Base-by-base conservation (phyloP, 768 basidiomycete species). In the Chalciporus sphaerocephalus region DNA sequence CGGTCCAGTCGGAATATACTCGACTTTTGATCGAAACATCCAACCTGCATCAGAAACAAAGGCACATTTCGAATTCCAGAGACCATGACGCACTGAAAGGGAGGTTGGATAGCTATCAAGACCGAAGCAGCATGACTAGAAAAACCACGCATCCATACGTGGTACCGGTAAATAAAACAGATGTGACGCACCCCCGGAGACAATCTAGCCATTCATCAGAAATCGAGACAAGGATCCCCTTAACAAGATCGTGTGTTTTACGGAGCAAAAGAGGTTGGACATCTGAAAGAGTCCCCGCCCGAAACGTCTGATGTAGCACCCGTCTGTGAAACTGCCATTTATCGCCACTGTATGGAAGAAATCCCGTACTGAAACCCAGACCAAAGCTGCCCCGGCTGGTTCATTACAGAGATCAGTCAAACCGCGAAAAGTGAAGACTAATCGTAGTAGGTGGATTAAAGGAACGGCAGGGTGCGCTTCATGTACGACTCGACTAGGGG, bases 111-210 rank as follows among this genome's bases (percentile, higher is more conserved):
- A 21, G 33, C 23, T 16, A 55, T 38, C 24, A 62, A 53, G 40
- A 69, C 62, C 55, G 68, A 47, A 55, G 54, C 34, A 36, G 52
- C 38, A 44, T 35, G 42, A 4, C 51, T 48, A 30, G 13, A 23
- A n/a, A 45, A 24, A 23, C 25, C n/a, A 18, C 15, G n/a, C 15
- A 28, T 28, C 20, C 38, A 16, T 6, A 12, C 12, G 18, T 28
- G 12, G 8, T n/a, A 12, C 25, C 12, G 11, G 25, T 8, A 18
- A n/a, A 9, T 18, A 18, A 16, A 30, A 38, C 3, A 34, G 11
- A 5, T 1, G 17, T 10, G n/a, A 44, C 56, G 12, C 24, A 57
- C 56, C 23, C 32, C n/a, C 39, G 24, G 5, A 57, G 30, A n/a
- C 52, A 46, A 40, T 20, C 20, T n/a, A 46, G 22, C 8, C 40